Percentiles rank a stretch among this genome's conserved stretches.
phyloP scores from a whole-genome alignment of 495 filamentous ascomycete genomes.

The Cercophora newfieldiana region DNA sequence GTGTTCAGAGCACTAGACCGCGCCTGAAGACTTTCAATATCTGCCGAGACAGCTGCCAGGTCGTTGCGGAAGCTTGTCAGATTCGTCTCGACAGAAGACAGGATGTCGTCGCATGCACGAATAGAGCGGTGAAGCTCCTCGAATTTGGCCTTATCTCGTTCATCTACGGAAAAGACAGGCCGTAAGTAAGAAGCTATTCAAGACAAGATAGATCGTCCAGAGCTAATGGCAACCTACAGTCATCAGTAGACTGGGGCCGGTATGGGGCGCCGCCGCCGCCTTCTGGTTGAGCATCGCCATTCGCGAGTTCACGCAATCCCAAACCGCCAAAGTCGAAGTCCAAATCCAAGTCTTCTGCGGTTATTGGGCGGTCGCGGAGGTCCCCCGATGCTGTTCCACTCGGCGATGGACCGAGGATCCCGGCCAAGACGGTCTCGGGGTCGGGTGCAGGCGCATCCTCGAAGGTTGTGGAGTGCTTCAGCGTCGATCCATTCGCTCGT shows the following conservation, averaged over 20 bases:
- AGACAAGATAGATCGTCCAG: conserved; percentile 21
- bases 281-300: conserved; percentile 42
- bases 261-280: conserved; percentile 44
- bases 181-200: conserved; percentile 32
- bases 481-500: conserved; percentile 63
- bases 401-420: conserved; percentile 62
- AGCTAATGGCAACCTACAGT: conserved; percentile 57
- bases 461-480: conserved; percentile 58
- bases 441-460: conserved; percentile 62
- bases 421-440: conserved; percentile 69
- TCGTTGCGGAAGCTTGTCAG: conserved; percentile 90
- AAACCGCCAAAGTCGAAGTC: conserved; percentile 79
- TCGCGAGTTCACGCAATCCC: conserved; percentile 70
- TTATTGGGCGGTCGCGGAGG: conserved; percentile 31
- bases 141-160: conserved; percentile 83
- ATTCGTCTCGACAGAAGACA: conserved; percentile 89
- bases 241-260: conserved; percentile 68
- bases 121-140: conserved; percentile 91
- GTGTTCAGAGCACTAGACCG: conserved; percentile 81
- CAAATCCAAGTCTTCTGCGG: conserved; percentile 42
- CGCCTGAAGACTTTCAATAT: conserved; percentile 90
- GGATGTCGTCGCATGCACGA: conserved; percentile 84
- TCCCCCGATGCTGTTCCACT: conserved; percentile 10
- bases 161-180: conserved; percentile 52
- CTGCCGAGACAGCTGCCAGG: conserved; percentile 83